These are phyloP conservation scores for Sugiyamaella mastotermitis DNA, from an alignment of 805 yeast genomes.

Conservation along the genomic window DNA sequence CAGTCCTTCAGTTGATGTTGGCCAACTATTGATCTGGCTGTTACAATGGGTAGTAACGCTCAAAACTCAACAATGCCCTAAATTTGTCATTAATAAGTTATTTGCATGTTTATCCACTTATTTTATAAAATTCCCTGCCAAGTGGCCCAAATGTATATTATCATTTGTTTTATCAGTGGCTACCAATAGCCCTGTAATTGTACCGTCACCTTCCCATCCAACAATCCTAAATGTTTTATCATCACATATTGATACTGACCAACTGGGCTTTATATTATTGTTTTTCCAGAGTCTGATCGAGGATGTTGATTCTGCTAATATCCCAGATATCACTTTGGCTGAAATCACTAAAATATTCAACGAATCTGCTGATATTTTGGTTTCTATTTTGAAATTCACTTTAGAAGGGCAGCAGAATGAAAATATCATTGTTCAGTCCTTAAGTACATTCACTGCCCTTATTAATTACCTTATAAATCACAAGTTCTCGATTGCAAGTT, in stretches of 20 bases:
- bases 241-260: slow-evolving; percentile 1
- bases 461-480: no score
- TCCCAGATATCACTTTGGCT: no score
- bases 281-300: slow-evolving; percentile 26
- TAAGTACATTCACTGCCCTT: no score
- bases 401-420: not conserved
- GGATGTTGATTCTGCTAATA: slow-evolving; percentile 12
- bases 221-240: not conserved
- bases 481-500: no score
- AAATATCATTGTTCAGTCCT: no score
- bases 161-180: slow-evolving; percentile 5
- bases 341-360: no score
- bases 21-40: slow-evolving; percentile 16
- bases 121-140: slow-evolving; percentile 35
- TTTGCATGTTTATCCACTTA: slow-evolving; percentile 48
- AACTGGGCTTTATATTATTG: slow-evolving; percentile 14
- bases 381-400: not conserved
- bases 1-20: slow-evolving; percentile 7
- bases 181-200: no score
- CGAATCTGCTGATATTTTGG: not conserved
- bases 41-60: slow-evolving; percentile 19
- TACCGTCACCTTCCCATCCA: not conserved
- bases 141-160: slow-evolving; percentile 34
- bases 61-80: slow-evolving; percentile 6
- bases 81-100: slow-evolving; percentile 52